Evolutionary conservation across 2,329 filamentous ascomycete genomes (phyloP).

Genomic region (Xenosphaeropsis pyriputrescens): DNA sequence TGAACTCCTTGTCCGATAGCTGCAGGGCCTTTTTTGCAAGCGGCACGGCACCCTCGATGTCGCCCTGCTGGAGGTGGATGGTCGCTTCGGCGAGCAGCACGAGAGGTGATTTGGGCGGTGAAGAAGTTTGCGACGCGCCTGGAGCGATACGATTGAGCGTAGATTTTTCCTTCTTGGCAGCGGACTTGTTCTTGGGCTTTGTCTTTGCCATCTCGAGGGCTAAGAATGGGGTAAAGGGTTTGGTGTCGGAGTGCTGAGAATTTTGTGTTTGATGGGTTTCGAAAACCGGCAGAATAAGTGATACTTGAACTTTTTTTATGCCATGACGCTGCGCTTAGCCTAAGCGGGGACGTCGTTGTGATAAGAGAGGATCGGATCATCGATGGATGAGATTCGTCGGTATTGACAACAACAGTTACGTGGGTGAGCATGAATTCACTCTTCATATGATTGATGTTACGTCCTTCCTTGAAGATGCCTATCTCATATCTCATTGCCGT

Average conservation of each 20-base stretch:
- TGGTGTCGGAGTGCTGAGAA: background rate
- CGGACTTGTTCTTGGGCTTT: conserved; percentile 16
- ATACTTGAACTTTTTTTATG: background rate
- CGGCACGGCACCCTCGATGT: conserved; percentile 14
- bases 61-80: conserved; percentile 15
- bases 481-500: no score
- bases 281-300: conserved; percentile 2
- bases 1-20: conserved; percentile 9
- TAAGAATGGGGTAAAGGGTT: background rate
- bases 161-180: conserved; percentile 14
- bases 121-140: conserved; percentile 10
- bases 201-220: conserved; percentile 17
- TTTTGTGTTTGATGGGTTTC: conserved; percentile 1
- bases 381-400: no score
- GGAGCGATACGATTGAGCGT: conserved; percentile 12
- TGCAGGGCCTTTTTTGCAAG: conserved; percentile 14
- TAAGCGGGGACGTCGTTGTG: no score
- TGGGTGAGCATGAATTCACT: no score
- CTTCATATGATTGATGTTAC: no score
- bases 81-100: conserved; percentile 15
- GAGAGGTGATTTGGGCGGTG: conserved; percentile 9
- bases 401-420: no score
- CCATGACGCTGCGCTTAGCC: background rate
- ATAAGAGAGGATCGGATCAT: no score
- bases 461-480: no score